phyloP scores from a whole-genome alignment of 768 basidiomycete species.

The Rhodotorula graminis region DNA sequence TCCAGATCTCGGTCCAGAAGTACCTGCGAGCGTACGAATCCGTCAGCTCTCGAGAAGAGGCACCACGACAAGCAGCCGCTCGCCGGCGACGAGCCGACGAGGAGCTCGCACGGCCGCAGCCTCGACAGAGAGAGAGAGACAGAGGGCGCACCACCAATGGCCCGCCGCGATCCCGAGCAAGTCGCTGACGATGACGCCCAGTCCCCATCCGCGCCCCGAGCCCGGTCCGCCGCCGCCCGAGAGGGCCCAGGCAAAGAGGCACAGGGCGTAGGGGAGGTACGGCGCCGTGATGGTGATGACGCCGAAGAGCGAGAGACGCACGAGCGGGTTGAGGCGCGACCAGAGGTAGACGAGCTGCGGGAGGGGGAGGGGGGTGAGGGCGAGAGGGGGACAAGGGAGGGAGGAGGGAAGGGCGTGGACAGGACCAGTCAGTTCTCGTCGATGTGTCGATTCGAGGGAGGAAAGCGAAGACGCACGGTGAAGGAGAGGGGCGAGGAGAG shows the following conservation, averaged over 20 bases:
- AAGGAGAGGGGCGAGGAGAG: slow-evolving; percentile 54
- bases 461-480: slow-evolving; percentile 8
- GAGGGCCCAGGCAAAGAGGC: slow-evolving; percentile 62
- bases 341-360: slow-evolving; percentile 84
- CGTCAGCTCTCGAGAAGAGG: neutral
- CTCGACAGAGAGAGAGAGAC: slow-evolving; percentile 54
- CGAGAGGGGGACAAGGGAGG: too few species aligned
- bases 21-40: slow-evolving; percentile 7
- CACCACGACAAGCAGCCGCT: neutral
- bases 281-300: slow-evolving; percentile 91
- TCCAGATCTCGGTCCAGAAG: slow-evolving; percentile 41
- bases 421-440: neutral
- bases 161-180: slow-evolving; percentile 81
- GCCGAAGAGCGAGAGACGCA: slow-evolving; percentile 93
- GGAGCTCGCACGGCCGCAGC: too few species aligned
- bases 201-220: slow-evolving; percentile 60
- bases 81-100: too few species aligned
- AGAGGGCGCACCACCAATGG: slow-evolving; percentile 56
- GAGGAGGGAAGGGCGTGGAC: neutral
- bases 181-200: slow-evolving; percentile 78
- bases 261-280: slow-evolving; percentile 86
- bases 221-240: slow-evolving; percentile 50
- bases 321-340: slow-evolving; percentile 88
- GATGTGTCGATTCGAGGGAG: neutral
- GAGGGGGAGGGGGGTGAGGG: neutral